A percentile compares a stretch with the other conserved stretches of the same genome.
phyloP scores from a whole-genome alignment of 2,329 filamentous ascomycete species.

The Rugonectria rugulosa region DNA sequence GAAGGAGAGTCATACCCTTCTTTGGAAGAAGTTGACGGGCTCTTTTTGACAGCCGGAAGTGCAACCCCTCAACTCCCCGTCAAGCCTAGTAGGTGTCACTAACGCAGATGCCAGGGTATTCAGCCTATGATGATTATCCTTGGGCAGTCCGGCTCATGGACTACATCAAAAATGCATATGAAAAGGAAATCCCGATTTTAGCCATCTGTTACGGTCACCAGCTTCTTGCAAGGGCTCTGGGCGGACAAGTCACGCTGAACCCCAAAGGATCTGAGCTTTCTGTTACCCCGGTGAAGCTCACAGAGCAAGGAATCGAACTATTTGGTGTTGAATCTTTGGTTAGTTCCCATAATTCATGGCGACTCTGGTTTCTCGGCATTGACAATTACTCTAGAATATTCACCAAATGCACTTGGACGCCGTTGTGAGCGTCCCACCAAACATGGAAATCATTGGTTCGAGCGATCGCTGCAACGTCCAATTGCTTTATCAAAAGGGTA shows the following conservation, averaged over 20 bases:
- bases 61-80: not conserved
- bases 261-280: constrained; percentile 6
- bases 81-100: not conserved
- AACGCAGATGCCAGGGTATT: not conserved
- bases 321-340: not conserved
- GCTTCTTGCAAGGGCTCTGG: constrained; percentile 4
- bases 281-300: not conserved
- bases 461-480: not conserved
- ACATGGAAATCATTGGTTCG: not conserved
- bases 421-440: not conserved
- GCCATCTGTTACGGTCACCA: constrained; percentile 11
- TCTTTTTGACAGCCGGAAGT: constrained; percentile 12
- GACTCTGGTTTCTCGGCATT: not conserved
- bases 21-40: not conserved
- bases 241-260: not conserved
- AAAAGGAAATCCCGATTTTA: not conserved
- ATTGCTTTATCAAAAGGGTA: not conserved
- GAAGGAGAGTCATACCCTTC: not conserved
- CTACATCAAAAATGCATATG: not conserved
- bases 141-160: constrained; percentile 1
- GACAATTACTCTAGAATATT: not conserved
- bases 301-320: not conserved
- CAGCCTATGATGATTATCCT: constrained; percentile 7
- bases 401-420: not conserved
- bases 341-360: not conserved